phyloP scores from a whole-genome alignment of 352 stramenopile species.

The Pythium pectinolyticum region DNA sequence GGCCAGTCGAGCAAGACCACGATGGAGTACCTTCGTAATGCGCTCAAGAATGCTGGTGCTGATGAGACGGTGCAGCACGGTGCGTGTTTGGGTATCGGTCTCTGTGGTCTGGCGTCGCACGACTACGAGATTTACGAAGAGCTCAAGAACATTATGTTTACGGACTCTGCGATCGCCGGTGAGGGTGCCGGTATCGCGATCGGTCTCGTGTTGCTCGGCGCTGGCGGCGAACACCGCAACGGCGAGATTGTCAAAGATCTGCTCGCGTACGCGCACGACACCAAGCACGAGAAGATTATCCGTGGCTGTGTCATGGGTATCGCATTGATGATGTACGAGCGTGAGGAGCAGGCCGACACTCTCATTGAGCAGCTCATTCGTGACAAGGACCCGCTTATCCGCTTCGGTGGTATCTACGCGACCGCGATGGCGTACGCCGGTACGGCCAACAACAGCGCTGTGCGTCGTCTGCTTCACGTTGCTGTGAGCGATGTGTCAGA shows the following conservation, averaged over 20 bases:
- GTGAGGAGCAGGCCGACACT: slow-evolving; percentile 95
- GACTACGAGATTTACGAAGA: slow-evolving; percentile 96
- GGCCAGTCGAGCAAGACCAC: slow-evolving; percentile 81
- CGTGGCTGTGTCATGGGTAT: slow-evolving; percentile 97
- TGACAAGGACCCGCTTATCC: slow-evolving; percentile 97
- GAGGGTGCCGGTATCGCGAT: slow-evolving; percentile 97
- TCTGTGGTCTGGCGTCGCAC: slow-evolving; percentile 94
- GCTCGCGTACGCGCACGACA: slow-evolving; percentile 97
- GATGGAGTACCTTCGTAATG: slow-evolving; percentile 86
- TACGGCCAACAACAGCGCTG: slow-evolving; percentile 96
- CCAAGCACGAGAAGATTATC: slow-evolving; percentile 99
- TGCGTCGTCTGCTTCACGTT: slow-evolving; percentile 97
- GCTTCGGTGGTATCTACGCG: slow-evolving; percentile 98
- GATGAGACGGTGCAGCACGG: slow-evolving; percentile 98
- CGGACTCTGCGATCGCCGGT: slow-evolving; percentile 96
- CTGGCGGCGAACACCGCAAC: slow-evolving; percentile 83
- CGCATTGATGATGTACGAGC: slow-evolving; percentile 98
- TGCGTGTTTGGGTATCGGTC: slow-evolving; percentile 95
- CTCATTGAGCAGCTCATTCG: slow-evolving; percentile 97
- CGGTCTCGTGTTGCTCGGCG: slow-evolving; percentile 96
- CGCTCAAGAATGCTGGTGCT: slow-evolving; percentile 79
- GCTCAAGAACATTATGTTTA: slow-evolving; percentile 97
- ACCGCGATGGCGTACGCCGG: slow-evolving; percentile 97
- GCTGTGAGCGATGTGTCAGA: slow-evolving; percentile 98
- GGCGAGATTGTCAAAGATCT: slow-evolving; percentile 91